A percentile compares a stretch with the other conserved stretches of the same genome.
Conservation (phyloP, 192 early-diverging fungal species). For the Kappamyces sp. region DNA sequence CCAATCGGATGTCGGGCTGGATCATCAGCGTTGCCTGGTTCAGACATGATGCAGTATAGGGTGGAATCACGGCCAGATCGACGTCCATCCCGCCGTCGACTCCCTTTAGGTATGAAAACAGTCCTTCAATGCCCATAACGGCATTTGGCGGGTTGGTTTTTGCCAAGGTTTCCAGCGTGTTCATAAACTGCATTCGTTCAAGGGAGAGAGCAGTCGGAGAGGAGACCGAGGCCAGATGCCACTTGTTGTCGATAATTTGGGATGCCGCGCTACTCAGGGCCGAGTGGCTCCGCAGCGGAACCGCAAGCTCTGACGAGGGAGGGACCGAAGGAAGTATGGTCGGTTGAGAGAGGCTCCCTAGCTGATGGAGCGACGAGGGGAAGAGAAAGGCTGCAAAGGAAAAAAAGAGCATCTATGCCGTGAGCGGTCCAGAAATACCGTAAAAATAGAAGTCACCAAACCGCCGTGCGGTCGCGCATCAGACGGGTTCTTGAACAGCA, state of each 20-base stretch:
- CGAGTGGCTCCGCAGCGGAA: no score
- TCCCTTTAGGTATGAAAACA: constrained; percentile 6
- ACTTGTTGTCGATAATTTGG: no score
- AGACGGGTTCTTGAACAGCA: not conserved
- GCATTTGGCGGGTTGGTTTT: constrained; percentile 15
- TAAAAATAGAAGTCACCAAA: not conserved
- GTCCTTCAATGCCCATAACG: not conserved
- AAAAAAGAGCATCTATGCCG: constrained; percentile 12
- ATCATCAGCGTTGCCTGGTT: constrained; percentile 6
- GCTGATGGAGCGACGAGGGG: not conserved
- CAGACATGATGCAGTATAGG: no score
- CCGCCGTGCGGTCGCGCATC: not conserved
- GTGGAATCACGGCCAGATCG: constrained; percentile 2
- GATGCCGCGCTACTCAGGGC: no score
- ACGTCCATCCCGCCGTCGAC: not conserved
- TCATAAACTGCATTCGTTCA: constrained; percentile 1
- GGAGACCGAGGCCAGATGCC: no score
- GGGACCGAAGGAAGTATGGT: no score
- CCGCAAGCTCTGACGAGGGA: no score
- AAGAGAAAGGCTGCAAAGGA: constrained; percentile 15
- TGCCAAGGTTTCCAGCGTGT: not conserved
- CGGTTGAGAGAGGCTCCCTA: no score
- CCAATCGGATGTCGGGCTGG: constrained; percentile 2
- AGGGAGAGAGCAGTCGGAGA: constrained; percentile 4
- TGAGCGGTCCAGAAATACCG: no score